A percentile compares a stretch with the other conserved stretches of the same genome.
These are phyloP conservation scores for Prunus armeniaca DNA, from an alignment of 306 rosid species.

Conservation along the genomic window DNA sequence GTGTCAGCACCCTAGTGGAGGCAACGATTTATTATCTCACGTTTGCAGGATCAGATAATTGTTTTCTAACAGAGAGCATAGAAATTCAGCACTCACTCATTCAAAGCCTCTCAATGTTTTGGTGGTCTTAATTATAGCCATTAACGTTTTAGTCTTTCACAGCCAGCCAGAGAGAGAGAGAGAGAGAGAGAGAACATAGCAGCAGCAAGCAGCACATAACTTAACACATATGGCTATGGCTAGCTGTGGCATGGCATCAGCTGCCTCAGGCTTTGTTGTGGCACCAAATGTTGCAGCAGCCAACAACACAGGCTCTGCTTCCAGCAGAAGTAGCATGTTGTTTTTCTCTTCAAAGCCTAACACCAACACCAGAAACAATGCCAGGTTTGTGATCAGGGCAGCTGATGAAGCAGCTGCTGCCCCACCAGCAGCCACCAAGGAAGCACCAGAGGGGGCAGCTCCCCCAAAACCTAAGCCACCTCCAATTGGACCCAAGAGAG, in stretches of 20 bases:
- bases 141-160: constrained; percentile 18
- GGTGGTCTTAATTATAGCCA: constrained; percentile 9
- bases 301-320: constrained; percentile 29
- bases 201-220: background rate
- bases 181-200: background rate
- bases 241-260: constrained; percentile 60
- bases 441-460: constrained; percentile 31
- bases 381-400: constrained; percentile 60
- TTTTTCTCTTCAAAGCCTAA: constrained; percentile 41
- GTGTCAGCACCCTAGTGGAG: constrained; percentile 67
- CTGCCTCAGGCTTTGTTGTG: constrained; percentile 67
- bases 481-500: constrained; percentile 96
- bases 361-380: constrained; percentile 16
- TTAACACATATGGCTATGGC: constrained; percentile 37
- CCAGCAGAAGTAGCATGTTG: constrained; percentile 30
- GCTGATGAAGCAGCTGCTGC: constrained; percentile 55
- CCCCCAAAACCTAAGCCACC: constrained; percentile 72
- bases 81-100: constrained; percentile 5
- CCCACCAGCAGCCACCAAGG: constrained; percentile 36
- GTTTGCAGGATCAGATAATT: constrained; percentile 52
- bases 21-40: constrained; percentile 40
- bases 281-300: constrained; percentile 38
- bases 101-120: constrained; percentile 40
- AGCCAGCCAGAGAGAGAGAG: background rate
- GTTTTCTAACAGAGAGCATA: constrained; percentile 1